Conservation (phyloP, 2,329 filamentous ascomycete genomes). For the Fusarium avenaceum region DNA sequence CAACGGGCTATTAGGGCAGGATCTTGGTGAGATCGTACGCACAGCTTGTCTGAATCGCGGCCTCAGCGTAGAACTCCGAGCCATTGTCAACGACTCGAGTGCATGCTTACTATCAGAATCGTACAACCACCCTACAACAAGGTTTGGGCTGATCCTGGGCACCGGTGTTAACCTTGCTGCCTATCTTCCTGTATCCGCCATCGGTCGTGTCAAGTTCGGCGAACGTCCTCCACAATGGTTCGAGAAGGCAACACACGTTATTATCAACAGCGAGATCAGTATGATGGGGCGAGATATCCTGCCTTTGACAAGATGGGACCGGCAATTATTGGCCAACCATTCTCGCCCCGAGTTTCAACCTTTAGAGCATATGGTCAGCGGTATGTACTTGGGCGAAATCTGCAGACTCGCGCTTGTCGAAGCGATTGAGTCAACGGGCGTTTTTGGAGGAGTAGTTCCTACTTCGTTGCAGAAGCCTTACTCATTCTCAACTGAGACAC, state of each 20-base stretch:
- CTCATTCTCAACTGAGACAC: conserved; percentile 71
- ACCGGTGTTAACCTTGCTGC: conserved; percentile 77
- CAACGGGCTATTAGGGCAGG: conserved; percentile 68
- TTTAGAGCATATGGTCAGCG: conserved; percentile 72
- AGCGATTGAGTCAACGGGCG: conserved; percentile 66
- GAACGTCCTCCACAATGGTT: conserved; percentile 68
- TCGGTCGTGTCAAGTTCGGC: conserved; percentile 70
- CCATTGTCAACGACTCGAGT: conserved; percentile 76
- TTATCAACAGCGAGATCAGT: conserved; percentile 76
- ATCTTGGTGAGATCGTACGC: conserved; percentile 71
- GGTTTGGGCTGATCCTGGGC: conserved; percentile 75
- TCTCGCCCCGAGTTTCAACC: conserved; percentile 72
- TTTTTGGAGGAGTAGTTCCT: conserved; percentile 70
- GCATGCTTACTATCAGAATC: conserved; percentile 76
- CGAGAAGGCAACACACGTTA: conserved; percentile 70
- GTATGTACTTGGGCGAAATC: conserved; percentile 76
- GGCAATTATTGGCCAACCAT: conserved; percentile 64
- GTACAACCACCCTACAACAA: conserved; percentile 69
- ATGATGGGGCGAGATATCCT: conserved; percentile 74
- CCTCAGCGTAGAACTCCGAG: conserved; percentile 68
- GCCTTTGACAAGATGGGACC: conserved; percentile 73
- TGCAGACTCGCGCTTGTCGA: conserved; percentile 70
- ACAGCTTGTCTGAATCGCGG: conserved; percentile 64
- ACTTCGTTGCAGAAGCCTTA: conserved; percentile 66
- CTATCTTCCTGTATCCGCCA: conserved; percentile 70